Conservation (phyloP, 306 rosid genomes). For the Chamaecrista fasciculata region DNA sequence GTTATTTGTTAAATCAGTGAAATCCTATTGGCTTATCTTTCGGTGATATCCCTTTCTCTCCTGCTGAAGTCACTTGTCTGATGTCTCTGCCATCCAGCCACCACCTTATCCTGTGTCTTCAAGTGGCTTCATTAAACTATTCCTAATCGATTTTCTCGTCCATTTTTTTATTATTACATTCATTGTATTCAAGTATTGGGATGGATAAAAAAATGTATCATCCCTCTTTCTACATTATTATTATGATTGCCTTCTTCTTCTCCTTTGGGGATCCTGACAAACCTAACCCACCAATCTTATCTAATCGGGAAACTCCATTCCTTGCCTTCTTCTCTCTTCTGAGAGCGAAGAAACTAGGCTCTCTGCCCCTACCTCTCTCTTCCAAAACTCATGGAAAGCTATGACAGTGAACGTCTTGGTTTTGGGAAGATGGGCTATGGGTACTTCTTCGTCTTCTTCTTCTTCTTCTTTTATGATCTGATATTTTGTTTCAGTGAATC, state of each 20-base stretch:
- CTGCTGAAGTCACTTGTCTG: neutral
- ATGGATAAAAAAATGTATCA: too few species aligned
- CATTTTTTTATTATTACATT: neutral
- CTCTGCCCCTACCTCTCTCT: slow-evolving; percentile 14
- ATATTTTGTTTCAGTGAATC: neutral
- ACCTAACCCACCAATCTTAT: slow-evolving; percentile 25
- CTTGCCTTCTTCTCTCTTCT: slow-evolving; percentile 24
- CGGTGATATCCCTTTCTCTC: neutral
- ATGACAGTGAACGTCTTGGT: slow-evolving; percentile 52
- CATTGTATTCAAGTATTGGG: neutral
- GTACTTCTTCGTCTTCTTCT: slow-evolving; percentile 23
- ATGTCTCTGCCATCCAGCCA: neutral
- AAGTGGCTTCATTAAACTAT: slow-evolving; percentile 1
- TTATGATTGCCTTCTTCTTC: too few species aligned
- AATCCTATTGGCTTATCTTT: neutral
- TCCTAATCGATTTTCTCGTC: neutral
- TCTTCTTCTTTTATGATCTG: neutral
- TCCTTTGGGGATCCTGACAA: neutral
- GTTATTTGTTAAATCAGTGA: too few species aligned
- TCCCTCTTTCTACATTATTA: too few species aligned
- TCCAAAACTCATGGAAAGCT: slow-evolving; percentile 53
- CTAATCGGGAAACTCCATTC: slow-evolving; percentile 39
- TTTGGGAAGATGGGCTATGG: slow-evolving; percentile 83
- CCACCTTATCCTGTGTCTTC: slow-evolving; percentile 14
- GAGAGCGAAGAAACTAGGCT: slow-evolving; percentile 3